Percentiles rank a stretch among this genome's conserved stretches.
Conservation (phyloP, 768 basidiomycete genomes). For the Sarcodon sp. region DNA sequence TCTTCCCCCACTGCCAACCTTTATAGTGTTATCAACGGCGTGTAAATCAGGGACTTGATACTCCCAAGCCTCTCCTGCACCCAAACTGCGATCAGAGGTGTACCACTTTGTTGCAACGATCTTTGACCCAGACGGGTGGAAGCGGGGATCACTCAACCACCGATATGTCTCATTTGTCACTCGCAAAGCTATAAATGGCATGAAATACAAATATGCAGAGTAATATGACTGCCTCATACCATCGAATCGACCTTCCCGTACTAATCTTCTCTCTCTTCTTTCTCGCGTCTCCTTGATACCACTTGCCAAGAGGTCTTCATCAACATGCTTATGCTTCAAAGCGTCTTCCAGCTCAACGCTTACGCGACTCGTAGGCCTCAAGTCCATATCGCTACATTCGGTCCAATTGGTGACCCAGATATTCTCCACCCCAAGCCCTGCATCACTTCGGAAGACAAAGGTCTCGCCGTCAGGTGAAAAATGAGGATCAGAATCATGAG, state of each 20-base stretch:
- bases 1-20: constrained; percentile 34
- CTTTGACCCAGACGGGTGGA: constrained; percentile 51
- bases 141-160: constrained; percentile 57
- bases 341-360: constrained; percentile 21
- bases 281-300: constrained; percentile 39
- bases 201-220: neutral
- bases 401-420: constrained; percentile 61
- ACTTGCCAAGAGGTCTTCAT: constrained; percentile 31
- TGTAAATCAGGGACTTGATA: constrained; percentile 29
- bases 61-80: constrained; percentile 66
- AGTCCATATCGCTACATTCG: constrained; percentile 50
- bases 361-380: constrained; percentile 20
- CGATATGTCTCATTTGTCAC: constrained; percentile 69
- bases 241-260: constrained; percentile 41
- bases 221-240: constrained; percentile 19
- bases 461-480: constrained; percentile 57
- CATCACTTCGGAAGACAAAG: constrained; percentile 63
- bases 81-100: constrained; percentile 47
- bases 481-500: constrained; percentile 59
- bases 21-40: constrained; percentile 17
- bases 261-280: constrained; percentile 33
- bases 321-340: constrained; percentile 22
- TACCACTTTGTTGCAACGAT: constrained; percentile 75
- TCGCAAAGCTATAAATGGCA: constrained; percentile 19
- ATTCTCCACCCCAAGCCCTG: constrained; percentile 60